Conservation (phyloP, 2,329 filamentous ascomycete species). For the Drechslerella coelobrocha region DNA sequence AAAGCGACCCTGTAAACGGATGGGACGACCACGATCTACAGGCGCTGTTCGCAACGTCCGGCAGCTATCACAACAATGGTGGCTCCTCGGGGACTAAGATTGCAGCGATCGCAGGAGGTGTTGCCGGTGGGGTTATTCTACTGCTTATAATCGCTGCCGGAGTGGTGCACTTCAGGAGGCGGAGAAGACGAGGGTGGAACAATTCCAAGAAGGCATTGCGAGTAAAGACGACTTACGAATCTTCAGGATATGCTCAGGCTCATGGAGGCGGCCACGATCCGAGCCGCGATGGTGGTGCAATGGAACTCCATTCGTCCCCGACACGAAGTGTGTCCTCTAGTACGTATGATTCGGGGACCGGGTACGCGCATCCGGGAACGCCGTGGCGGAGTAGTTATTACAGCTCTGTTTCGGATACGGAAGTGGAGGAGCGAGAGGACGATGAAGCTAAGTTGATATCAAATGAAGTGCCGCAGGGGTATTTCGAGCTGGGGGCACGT, state of each 20-base stretch:
- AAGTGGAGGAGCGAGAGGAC: constrained; percentile 34
- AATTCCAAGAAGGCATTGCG: too few species aligned
- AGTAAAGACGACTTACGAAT: constrained; percentile 30
- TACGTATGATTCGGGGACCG: constrained; percentile 36
- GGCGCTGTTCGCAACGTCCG: constrained; percentile 16
- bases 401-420: constrained; percentile 35
- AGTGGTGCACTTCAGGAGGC: constrained; percentile 13
- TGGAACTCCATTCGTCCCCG: constrained; percentile 39
- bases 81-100: constrained; percentile 22
- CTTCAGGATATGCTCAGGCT: constrained; percentile 21
- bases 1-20: constrained; percentile 44
- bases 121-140: constrained; percentile 37
- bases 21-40: constrained; percentile 44
- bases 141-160: constrained; percentile 10
- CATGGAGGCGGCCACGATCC: constrained; percentile 17
- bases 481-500: constrained; percentile 38
- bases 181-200: too few species aligned
- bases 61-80: neutral
- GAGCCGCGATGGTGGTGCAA: constrained; percentile 15
- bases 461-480: constrained; percentile 21
- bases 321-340: constrained; percentile 24
- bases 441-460: constrained; percentile 36
- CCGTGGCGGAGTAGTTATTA: constrained; percentile 39
- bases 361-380: constrained; percentile 45
- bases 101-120: constrained; percentile 35